phyloP scores from a whole-genome alignment of 1,284 basidiomycete species.

The Rhodofomes roseus region DNA sequence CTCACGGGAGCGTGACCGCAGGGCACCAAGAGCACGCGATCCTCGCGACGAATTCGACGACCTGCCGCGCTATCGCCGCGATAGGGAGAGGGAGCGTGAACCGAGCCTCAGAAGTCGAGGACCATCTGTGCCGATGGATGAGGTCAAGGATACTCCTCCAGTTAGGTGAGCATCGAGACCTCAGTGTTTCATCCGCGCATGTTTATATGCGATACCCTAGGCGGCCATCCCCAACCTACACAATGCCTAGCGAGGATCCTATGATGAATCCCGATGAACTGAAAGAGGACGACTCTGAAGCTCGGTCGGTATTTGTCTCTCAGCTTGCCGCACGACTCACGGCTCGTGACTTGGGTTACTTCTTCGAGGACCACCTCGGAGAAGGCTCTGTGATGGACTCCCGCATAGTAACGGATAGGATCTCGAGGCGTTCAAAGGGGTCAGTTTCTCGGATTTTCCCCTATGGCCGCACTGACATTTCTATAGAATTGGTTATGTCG shows the following conservation, averaged over 20 bases:
- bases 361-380: slow-evolving; percentile 97
- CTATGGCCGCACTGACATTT: slow-evolving; percentile 7
- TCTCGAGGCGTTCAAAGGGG: slow-evolving; percentile 95
- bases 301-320: slow-evolving; percentile 96
- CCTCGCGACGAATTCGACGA: slow-evolving; percentile 61
- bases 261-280: slow-evolving; percentile 67
- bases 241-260: slow-evolving; percentile 55
- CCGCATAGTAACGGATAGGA: slow-evolving; percentile 89
- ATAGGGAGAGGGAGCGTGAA: slow-evolving; percentile 28
- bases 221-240: slow-evolving; percentile 72
- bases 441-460: slow-evolving; percentile 33
- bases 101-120: slow-evolving; percentile 12
- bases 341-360: slow-evolving; percentile 93
- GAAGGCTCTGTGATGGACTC: slow-evolving; percentile 92
- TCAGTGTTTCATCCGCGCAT: neutral
- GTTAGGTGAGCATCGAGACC: slow-evolving; percentile 32
- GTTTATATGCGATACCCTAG: slow-evolving; percentile 28
- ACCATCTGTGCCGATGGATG: slow-evolving; percentile 17
- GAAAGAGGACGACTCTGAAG: slow-evolving; percentile 88
- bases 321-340: slow-evolving; percentile 95
- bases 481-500: slow-evolving; percentile 89
- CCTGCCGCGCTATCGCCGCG: slow-evolving; percentile 36
- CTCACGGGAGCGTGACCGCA: slow-evolving; percentile 47
- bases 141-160: slow-evolving; percentile 24
- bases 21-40: slow-evolving; percentile 41